A percentile compares a stretch with the other conserved stretches of the same genome.
Conservation (phyloP, 345 rosid species). For the Brassica incana region DNA sequence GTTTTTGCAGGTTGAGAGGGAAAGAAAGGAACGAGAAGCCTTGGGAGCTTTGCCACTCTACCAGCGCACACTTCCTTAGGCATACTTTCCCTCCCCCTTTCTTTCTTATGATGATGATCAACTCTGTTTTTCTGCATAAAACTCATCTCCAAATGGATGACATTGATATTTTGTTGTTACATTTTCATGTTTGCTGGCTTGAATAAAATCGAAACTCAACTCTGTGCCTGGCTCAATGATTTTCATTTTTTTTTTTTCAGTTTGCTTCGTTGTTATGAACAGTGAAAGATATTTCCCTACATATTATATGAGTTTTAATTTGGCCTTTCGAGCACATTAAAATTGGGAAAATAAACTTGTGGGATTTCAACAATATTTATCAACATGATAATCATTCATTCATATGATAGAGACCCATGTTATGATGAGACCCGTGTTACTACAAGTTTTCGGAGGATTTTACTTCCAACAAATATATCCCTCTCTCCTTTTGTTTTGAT, state of each 20-base stretch:
- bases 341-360: conserved; percentile 1
- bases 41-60: conserved; percentile 93
- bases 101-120: conserved; percentile 16
- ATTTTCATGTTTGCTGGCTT: conserved; percentile 8
- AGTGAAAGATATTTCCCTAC: background rate
- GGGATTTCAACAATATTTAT: background rate
- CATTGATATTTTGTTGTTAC: conserved; percentile 27
- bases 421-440: background rate
- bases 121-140: conserved; percentile 25
- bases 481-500: background rate
- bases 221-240: conserved; percentile 3
- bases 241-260: background rate
- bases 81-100: background rate
- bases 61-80: conserved; percentile 79
- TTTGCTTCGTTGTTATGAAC: background rate
- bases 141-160: conserved; percentile 18
- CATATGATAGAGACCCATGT: conserved; percentile 20
- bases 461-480: background rate
- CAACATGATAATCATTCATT: conserved; percentile 5
- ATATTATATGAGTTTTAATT: background rate
- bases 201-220: conserved; percentile 17
- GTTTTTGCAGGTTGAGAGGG: conserved; percentile 72
- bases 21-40: conserved; percentile 80
- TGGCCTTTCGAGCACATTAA: background rate
- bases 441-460: background rate